Evolutionary conservation across 768 basidiomycete species (phyloP).

Genomic region (Pleurotus djamor): DNA sequence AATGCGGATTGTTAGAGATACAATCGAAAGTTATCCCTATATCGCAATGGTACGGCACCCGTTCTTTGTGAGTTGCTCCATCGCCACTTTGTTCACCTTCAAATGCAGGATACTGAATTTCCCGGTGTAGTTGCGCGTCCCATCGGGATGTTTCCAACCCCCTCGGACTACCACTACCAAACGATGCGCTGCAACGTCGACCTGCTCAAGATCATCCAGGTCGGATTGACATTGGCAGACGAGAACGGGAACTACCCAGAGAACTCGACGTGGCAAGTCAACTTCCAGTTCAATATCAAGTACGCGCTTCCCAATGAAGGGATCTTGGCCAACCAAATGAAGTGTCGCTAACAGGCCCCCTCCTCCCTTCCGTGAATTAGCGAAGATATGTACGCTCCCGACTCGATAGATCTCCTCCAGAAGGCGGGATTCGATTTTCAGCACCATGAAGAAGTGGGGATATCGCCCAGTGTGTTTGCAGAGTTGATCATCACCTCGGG

Average conservation of each 20-base stretch:
- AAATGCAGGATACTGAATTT: conserved; percentile 90
- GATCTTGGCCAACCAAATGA: conserved; percentile 7
- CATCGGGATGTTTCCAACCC: conserved; percentile 94
- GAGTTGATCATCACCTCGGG: conserved; percentile 97
- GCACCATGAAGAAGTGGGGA: conserved; percentile 90
- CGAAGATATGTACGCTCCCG: conserved; percentile 99
- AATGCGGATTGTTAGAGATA: conserved; percentile 83
- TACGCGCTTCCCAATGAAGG: conserved; percentile 34
- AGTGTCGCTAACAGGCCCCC: conserved; percentile 6
- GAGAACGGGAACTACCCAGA: conserved; percentile 90
- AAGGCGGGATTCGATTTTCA: conserved; percentile 97
- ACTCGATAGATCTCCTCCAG: conserved; percentile 90
- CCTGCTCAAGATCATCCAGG: conserved; percentile 95
- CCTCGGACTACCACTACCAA: conserved; percentile 98
- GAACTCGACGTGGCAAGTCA: conserved; percentile 99
- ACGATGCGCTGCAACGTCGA: conserved; percentile 99
- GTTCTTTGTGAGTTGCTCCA: conserved; percentile 11
- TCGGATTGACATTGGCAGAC: conserved; percentile 92
- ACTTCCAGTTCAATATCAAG: conserved; percentile 92
- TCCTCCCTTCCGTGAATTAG: conserved; percentile 43
- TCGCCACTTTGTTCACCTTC: conserved; percentile 20
- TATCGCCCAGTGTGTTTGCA: conserved; percentile 91
- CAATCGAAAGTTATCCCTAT: conserved; percentile 90
- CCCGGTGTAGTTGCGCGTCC: conserved; percentile 98
- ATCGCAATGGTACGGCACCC: conserved; percentile 76